Conservation (phyloP, 768 basidiomycete species). For the Gautieria morchelliformis region DNA sequence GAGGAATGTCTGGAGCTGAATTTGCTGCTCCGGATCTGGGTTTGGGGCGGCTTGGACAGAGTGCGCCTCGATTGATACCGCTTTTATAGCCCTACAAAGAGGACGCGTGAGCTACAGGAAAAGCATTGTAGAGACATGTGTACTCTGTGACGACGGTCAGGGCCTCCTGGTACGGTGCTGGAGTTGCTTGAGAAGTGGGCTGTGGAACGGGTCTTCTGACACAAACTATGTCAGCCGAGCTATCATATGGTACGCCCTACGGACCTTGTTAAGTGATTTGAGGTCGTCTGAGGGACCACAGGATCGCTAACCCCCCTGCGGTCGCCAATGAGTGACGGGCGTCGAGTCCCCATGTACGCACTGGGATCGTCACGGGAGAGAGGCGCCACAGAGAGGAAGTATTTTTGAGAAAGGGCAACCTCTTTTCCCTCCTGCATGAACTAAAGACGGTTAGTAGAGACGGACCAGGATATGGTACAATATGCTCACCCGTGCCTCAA, state of each 20-base stretch:
- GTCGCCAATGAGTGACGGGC: conserved; percentile 39
- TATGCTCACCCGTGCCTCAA: conserved; percentile 58
- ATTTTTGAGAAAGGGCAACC: conserved; percentile 53
- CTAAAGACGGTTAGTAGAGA: conserved; percentile 23
- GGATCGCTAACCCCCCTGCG: conserved; percentile 35
- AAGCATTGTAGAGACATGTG: neutral
- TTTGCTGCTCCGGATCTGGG: conserved; percentile 27
- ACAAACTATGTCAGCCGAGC: neutral
- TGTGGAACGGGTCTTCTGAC: neutral
- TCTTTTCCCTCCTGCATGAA: conserved; percentile 69
- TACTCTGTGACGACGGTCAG: conserved; percentile 10
- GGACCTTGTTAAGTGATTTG: neutral
- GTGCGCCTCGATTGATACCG: conserved; percentile 6
- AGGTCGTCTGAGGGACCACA: conserved; percentile 20
- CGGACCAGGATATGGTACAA: neutral
- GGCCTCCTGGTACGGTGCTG: conserved; percentile 36
- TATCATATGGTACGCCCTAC: neutral
- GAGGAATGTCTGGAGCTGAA: conserved; percentile 42
- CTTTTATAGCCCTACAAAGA: conserved; percentile 7
- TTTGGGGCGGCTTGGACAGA: conserved; percentile 11
- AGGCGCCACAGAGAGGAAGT: conserved; percentile 66
- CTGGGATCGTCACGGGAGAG: conserved; percentile 38
- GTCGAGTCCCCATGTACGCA: conserved; percentile 24
- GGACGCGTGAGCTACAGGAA: neutral
- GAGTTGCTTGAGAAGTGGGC: conserved; percentile 17